Base-by-base conservation (phyloP, 1,139 yeast species). In the Martiniozyma asiatica region DNA sequence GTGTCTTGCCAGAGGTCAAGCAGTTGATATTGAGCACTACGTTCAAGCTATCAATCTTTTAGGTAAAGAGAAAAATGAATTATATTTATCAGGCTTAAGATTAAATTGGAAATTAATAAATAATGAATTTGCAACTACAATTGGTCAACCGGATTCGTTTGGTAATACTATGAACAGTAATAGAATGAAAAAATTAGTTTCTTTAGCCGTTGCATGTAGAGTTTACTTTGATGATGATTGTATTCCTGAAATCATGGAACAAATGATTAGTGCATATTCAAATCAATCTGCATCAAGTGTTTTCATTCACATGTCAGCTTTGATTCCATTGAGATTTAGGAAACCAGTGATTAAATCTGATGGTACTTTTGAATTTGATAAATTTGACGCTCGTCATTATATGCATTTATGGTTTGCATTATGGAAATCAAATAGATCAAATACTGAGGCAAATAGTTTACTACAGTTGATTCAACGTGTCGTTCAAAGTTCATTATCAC, bases 1-100 rank as follows among this genome's bases (percentile, higher is more conserved):
- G 20, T 66, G 85, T 24, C 57, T 85, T 21, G 69, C 80, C 2
- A 71, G 89, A 26, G 89, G 93, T 6, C 95, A 85, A 44, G 67
- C 66, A 25, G 52, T 77, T 20, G 70, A 74, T 35, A 53, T 78
- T 32, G 68, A 65, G 29, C 61, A 75, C 33, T 81, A 78, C 50
- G 69, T 73, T n/a, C 69, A 67, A 31, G 65, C 79, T 40, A 76
- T 84, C 39, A 69, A 68, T 34, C 48, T 63, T 9, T 60, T 89
- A 31, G 65, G 71, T 4, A 68, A 68, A 35, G 72, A 71, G 39
- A 58, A 60, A 22, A 55, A 51, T 6, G 48, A 64, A 13, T 49
- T 77, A 29, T 34, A 50, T 19, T 58, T 58, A 13, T 45, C 42
- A 20, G 69, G 70, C 2, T 52, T 71, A 18, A 33, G 30, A 6